Percentiles rank a stretch among this genome's conserved stretches.
Conservation (phyloP, 2,329 filamentous ascomycete genomes). For the Teratosphaeria pseudoeucalypti region DNA sequence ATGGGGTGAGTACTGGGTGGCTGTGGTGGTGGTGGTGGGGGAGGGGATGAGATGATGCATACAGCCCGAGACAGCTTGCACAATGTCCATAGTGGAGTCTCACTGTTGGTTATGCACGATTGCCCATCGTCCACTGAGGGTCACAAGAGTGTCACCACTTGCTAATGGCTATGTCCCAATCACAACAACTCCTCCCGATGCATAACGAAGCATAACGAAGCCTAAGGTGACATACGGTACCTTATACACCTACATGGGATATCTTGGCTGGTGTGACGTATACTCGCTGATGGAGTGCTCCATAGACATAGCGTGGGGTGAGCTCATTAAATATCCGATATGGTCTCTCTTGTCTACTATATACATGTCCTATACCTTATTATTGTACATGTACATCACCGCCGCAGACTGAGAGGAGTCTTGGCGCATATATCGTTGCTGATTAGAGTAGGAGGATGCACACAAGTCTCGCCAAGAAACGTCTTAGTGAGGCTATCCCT, state of each 20-base stretch:
- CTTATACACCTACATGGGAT: no score
- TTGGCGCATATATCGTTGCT: no score
- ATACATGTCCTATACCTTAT: no score
- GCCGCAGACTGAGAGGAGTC: no score
- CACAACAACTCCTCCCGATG: neutral
- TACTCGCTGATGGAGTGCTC: neutral
- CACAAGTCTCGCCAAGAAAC: no score
- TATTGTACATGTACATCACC: neutral
- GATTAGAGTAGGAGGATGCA: no score
- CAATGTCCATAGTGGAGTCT: constrained; percentile 69
- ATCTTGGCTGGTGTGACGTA: no score
- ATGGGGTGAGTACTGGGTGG: neutral
- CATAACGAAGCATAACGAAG: neutral
- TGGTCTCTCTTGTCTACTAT: neutral
- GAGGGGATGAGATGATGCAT: neutral
- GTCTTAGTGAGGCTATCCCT: no score
- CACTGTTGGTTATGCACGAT: neutral
- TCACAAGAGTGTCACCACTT: neutral
- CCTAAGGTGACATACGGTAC: no score
- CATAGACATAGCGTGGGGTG: neutral
- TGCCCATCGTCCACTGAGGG: neutral
- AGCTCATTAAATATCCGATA: neutral
- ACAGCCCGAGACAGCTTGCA: constrained; percentile 78
- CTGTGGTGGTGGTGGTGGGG: neutral
- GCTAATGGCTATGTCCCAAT: neutral